A percentile compares a stretch with the other conserved stretches of the same genome.
These are phyloP conservation scores for Talaromyces borbonicus DNA, from an alignment of 495 filamentous ascomycete genomes.

Conservation along the genomic window DNA sequence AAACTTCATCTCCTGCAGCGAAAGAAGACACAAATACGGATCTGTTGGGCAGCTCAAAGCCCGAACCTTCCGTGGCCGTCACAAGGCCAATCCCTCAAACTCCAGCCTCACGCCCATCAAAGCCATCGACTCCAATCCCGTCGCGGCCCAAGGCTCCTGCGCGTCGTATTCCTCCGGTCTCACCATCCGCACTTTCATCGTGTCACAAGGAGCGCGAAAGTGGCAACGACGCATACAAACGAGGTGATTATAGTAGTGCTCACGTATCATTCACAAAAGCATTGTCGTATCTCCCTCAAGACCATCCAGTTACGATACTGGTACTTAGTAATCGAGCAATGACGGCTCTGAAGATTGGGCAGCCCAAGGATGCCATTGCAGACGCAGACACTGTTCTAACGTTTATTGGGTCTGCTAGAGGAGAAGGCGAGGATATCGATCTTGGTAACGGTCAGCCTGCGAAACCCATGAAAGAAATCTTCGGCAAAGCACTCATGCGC, in stretches of 20 bases:
- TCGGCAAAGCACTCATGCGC: constrained; percentile 80
- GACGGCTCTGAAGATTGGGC: constrained; percentile 78
- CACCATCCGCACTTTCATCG: constrained; percentile 54
- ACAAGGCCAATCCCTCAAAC: constrained; percentile 22
- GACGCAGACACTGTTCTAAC: constrained; percentile 75
- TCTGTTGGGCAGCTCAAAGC: constrained; percentile 41
- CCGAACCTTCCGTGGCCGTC: constrained; percentile 18
- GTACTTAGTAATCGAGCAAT: constrained; percentile 88
- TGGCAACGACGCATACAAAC: constrained; percentile 83
- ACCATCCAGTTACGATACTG: constrained; percentile 78
- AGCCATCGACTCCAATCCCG: constrained; percentile 25
- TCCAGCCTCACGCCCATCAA: constrained; percentile 17
- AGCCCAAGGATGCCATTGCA: constrained; percentile 70
- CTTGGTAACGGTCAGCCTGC: constrained; percentile 51
- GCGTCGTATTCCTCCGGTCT: constrained; percentile 58
- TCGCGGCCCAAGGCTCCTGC: constrained; percentile 42
- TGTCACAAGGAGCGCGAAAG: constrained; percentile 67
- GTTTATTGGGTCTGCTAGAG: constrained; percentile 69
- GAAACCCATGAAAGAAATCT: constrained; percentile 88
- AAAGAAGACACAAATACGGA: constrained; percentile 41
- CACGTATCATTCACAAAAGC: constrained; percentile 73
- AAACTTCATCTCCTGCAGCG: background rate
- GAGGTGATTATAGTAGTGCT: constrained; percentile 81
- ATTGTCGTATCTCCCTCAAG: constrained; percentile 59
- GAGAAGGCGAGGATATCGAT: constrained; percentile 69